Percentiles rank a stretch among this genome's conserved stretches.
Evolutionary conservation across 2,329 filamentous ascomycete genomes (phyloP).

Genomic region (Sporothrix protearum): DNA sequence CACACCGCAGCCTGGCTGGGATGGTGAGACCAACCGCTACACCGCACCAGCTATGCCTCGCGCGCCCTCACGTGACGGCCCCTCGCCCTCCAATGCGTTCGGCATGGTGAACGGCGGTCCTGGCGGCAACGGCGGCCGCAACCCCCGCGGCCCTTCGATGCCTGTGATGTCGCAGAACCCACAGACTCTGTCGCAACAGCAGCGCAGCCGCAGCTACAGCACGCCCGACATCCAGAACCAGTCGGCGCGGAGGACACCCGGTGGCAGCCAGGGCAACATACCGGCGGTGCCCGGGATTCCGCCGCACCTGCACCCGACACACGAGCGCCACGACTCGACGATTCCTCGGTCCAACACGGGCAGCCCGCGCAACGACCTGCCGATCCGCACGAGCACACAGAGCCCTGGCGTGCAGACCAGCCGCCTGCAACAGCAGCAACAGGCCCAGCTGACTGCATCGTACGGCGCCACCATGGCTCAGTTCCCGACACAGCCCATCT

Average conservation of each 20-base stretch:
- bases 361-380: conserved; percentile 68
- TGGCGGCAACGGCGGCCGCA: conserved; percentile 44
- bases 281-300: conserved; percentile 75
- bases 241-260: conserved; percentile 54
- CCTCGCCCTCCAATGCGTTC: conserved; percentile 61
- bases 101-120: conserved; percentile 48
- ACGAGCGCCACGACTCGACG: conserved; percentile 51
- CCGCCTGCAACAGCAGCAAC: conserved; percentile 46
- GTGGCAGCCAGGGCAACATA: conserved; percentile 52
- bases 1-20: conserved; percentile 60
- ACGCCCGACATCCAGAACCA: conserved; percentile 87
- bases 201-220: conserved; percentile 83
- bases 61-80: conserved; percentile 72
- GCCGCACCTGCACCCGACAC: conserved; percentile 59
- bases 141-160: conserved; percentile 72
- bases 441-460: conserved; percentile 40
- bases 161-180: conserved; percentile 60
- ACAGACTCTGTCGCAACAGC: conserved; percentile 58
- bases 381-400: conserved; percentile 65
- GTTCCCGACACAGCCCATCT: conserved; percentile 54
- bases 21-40: conserved; percentile 72
- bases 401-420: conserved; percentile 67
- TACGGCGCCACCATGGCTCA: conserved; percentile 53
- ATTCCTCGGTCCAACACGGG: conserved; percentile 77
- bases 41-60: conserved; percentile 84